These are phyloP conservation scores for Tetracladium maxilliforme DNA, from an alignment of 2,329 filamentous ascomycete species.

Conservation along the genomic window DNA sequence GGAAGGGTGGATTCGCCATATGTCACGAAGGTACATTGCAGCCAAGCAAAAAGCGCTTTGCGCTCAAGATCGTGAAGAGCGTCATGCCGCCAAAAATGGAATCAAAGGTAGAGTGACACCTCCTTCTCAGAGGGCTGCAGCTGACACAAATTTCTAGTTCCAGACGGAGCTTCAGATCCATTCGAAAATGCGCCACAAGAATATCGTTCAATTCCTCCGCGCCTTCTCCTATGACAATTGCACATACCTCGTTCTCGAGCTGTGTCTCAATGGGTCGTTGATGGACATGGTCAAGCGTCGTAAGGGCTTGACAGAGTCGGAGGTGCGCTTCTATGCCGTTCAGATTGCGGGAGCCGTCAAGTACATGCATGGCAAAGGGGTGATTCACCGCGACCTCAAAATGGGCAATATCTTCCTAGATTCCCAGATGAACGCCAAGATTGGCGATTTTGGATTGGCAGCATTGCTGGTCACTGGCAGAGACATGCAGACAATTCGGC, in stretches of 20 bases:
- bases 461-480: constrained; percentile 83
- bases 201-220: constrained; percentile 89
- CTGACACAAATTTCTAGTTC: constrained; percentile 28
- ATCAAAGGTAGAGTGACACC: constrained; percentile 59
- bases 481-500: constrained; percentile 70
- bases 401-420: constrained; percentile 98
- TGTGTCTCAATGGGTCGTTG: constrained; percentile 89
- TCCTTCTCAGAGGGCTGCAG: background rate
- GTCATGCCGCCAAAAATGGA: constrained; percentile 53
- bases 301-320: constrained; percentile 80
- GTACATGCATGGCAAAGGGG: constrained; percentile 90
- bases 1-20: constrained; percentile 72
- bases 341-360: constrained; percentile 96
- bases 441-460: constrained; percentile 92
- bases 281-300: constrained; percentile 96
- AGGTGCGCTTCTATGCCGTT: constrained; percentile 85
- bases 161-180: constrained; percentile 90
- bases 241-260: constrained; percentile 86
- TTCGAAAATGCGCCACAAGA: constrained; percentile 91
- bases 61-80: constrained; percentile 72
- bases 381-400: constrained; percentile 93
- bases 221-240: constrained; percentile 82
- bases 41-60: constrained; percentile 54
- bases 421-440: constrained; percentile 89
- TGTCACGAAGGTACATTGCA: constrained; percentile 59